phyloP scores from a whole-genome alignment of 179 eudicot species.

The Silene noctiflora region DNA sequence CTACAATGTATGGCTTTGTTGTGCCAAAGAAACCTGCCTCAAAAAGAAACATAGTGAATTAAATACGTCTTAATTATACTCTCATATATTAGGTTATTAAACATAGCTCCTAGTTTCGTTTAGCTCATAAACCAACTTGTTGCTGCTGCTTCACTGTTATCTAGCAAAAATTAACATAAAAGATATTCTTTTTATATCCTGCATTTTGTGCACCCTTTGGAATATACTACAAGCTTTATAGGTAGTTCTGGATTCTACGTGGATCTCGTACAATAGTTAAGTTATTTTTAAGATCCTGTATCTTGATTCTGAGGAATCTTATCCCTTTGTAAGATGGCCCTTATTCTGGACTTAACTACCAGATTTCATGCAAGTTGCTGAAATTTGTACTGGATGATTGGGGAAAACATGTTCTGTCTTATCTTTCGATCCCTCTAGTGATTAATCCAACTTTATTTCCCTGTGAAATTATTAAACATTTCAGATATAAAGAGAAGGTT shows the following conservation, averaged over 20 bases:
- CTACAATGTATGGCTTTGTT: too few species aligned
- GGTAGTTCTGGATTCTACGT: slow-evolving; percentile 7
- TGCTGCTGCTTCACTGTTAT: slow-evolving; percentile 6
- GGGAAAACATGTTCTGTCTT: slow-evolving; percentile 12
- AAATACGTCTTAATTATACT: neutral
- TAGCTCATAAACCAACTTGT: neutral
- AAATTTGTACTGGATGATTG: neutral
- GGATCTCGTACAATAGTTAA: slow-evolving; percentile 11
- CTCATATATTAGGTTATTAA: neutral
- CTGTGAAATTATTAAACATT: slow-evolving; percentile 1
- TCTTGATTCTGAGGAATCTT: slow-evolving; percentile 4
- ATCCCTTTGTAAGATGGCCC: slow-evolving; percentile 2
- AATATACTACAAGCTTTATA: neutral
- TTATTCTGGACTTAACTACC: neutral
- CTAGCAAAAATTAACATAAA: neutral
- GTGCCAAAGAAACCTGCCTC: neutral
- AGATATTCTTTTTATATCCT: neutral
- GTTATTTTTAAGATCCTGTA: slow-evolving; percentile 7
- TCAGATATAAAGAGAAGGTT: neutral
- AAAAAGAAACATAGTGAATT: neutral
- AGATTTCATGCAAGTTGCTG: slow-evolving; percentile 10
- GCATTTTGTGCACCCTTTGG: neutral
- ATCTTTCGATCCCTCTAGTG: slow-evolving; percentile 9
- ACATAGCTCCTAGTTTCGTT: slow-evolving; percentile 8
- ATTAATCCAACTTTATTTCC: neutral